phyloP scores from a whole-genome alignment of 139 green algal species.

The Coelastrella sp. region DNA sequence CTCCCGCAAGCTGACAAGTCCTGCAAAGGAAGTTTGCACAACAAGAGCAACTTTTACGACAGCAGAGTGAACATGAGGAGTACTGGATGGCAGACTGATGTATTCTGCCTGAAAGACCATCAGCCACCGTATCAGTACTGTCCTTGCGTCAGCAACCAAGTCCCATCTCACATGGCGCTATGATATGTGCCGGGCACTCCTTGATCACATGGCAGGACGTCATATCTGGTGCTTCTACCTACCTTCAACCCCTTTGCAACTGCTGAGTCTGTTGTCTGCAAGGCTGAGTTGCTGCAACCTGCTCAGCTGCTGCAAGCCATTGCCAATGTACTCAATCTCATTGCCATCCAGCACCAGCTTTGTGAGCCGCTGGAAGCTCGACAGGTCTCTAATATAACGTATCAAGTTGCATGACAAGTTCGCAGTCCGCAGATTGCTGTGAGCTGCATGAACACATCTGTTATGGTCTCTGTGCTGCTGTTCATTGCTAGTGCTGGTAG shows the following conservation, averaged over 20 bases:
- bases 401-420: constrained; percentile 64
- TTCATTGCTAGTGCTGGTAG: background rate
- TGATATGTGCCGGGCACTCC: too few species aligned
- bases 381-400: constrained; percentile 52
- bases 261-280: constrained; percentile 51
- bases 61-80: too few species aligned
- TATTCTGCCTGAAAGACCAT: too few species aligned
- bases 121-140: too few species aligned
- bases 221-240: too few species aligned
- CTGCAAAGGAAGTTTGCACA: constrained; percentile 15
- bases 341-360: constrained; percentile 57
- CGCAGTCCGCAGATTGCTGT: constrained; percentile 63
- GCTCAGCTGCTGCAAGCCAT: background rate
- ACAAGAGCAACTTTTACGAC: too few species aligned
- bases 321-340: constrained; percentile 44
- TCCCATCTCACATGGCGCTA: too few species aligned
- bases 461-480: background rate
- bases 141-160: too few species aligned
- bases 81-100: background rate
- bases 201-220: too few species aligned
- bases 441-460: background rate
- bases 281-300: constrained; percentile 52
- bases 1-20: constrained; percentile 40
- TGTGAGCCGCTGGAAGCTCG: constrained; percentile 48
- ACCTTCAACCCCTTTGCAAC: constrained; percentile 52